Percentiles rank a stretch among this genome's conserved stretches.
phyloP scores from a whole-genome alignment of 208 protist genomes.

The Wallacemonas sp. region DNA sequence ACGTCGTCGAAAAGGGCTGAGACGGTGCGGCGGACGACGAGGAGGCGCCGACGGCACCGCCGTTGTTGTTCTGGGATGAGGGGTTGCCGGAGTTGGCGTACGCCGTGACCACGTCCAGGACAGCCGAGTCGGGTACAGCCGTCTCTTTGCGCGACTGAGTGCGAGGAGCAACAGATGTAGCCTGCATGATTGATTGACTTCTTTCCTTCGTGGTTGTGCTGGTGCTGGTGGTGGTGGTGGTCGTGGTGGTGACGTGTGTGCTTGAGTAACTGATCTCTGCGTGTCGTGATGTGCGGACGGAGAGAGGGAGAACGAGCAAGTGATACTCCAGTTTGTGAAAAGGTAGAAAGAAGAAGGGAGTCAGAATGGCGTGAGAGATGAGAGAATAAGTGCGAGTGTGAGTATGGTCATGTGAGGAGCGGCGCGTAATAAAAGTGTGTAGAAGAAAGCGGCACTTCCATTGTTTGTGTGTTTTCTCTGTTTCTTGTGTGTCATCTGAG shows the following conservation, averaged over 20 bases:
- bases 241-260: neutral
- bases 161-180: neutral
- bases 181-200: neutral
- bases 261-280: neutral
- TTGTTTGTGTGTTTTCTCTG: neutral
- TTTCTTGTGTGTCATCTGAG: neutral
- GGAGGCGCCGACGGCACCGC: no score
- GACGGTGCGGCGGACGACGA: neutral
- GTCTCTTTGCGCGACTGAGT: neutral
- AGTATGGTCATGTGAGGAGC: no score
- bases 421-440: neutral
- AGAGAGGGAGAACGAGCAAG: neutral
- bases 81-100: neutral
- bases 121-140: neutral
- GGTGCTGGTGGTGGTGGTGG: neutral
- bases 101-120: neutral
- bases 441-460: neutral
- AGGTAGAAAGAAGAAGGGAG: constrained; percentile 6
- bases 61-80: no score
- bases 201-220: neutral
- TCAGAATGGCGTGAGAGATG: neutral
- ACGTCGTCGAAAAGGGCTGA: constrained; percentile 4
- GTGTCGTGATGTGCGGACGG: no score
- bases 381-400: no score
- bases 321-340: no score